phyloP scores from a whole-genome alignment of 1,139 yeast genomes.

The Suhomyces maxii region DNA sequence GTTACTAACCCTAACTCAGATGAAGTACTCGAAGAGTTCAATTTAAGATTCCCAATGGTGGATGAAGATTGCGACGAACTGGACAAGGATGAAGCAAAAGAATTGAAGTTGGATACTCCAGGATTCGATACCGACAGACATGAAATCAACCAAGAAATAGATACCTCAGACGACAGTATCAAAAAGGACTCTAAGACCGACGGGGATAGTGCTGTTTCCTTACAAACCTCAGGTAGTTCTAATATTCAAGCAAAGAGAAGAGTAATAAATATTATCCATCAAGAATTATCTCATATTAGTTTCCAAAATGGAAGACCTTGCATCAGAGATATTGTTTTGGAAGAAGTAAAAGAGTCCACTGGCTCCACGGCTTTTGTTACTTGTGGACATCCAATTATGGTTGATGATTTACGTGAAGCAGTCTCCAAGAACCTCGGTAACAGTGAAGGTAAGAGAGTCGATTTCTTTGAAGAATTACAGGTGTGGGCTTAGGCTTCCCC shows the following conservation, averaged over 20 bases:
- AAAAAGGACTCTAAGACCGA: neutral
- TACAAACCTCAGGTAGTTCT: neutral
- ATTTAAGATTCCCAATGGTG: slow-evolving; percentile 7
- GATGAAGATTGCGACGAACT: slow-evolving; percentile 2
- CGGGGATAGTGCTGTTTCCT: neutral
- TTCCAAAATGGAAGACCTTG: slow-evolving; percentile 35
- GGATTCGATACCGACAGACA: neutral
- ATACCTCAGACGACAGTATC: neutral
- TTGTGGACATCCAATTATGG: slow-evolving; percentile 52
- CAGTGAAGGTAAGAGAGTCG: slow-evolving; percentile 27
- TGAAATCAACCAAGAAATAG: neutral
- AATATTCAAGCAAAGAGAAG: slow-evolving; percentile 3
- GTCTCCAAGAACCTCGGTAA: slow-evolving; percentile 10
- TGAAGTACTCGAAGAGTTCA: slow-evolving; percentile 21
- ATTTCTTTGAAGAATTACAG: slow-evolving; percentile 41
- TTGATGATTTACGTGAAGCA: slow-evolving; percentile 35
- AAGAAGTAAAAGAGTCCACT: slow-evolving; percentile 23
- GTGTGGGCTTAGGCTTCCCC: slow-evolving; percentile 37
- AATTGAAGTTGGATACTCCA: neutral
- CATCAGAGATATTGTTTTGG: slow-evolving; percentile 23
- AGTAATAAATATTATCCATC: slow-evolving; percentile 15
- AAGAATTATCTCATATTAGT: slow-evolving; percentile 21
- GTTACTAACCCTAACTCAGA: slow-evolving; percentile 40
- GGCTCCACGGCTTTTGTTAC: slow-evolving; percentile 43
- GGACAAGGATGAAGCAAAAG: slow-evolving; percentile 5